These are phyloP conservation scores for Solanum tarapatanum DNA, from an alignment of 257 asterid species.

Conservation along the genomic window DNA sequence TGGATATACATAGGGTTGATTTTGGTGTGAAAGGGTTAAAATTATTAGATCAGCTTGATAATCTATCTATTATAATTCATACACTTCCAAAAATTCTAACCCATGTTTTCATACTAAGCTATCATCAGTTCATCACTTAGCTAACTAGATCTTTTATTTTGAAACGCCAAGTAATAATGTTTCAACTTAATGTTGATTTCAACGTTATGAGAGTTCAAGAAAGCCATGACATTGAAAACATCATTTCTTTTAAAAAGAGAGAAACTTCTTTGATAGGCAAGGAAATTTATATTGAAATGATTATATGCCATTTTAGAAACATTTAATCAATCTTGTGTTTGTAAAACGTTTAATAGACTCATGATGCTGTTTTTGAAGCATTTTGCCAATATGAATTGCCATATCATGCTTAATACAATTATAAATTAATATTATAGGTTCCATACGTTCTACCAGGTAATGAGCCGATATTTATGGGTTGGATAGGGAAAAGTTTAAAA, in stretches of 20 bases:
- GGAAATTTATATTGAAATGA: neutral
- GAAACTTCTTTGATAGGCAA: neutral
- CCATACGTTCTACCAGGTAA: neutral
- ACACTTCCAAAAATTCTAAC: neutral
- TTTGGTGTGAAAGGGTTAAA: neutral
- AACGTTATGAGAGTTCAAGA: neutral
- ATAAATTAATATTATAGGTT: neutral
- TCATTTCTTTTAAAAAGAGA: neutral
- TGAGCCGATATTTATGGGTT: neutral
- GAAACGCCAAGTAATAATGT: neutral
- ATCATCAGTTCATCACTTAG: neutral
- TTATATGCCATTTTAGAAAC: neutral
- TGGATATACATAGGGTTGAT: neutral
- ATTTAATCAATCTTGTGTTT: neutral
- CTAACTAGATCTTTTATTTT: neutral
- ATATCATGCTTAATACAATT: neutral
- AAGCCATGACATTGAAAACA: neutral
- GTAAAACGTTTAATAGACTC: neutral
- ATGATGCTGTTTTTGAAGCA: neutral
- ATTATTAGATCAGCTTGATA: neutral
- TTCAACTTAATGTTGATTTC: neutral
- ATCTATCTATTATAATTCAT: neutral
- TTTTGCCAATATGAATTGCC: neutral
- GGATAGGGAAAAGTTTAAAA: neutral
- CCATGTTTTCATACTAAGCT: neutral